A percentile compares a stretch with the other conserved stretches of the same genome.
phyloP scores from a whole-genome alignment of 2,329 filamentous ascomycete species.

The Monosporascus cannonballus region DNA sequence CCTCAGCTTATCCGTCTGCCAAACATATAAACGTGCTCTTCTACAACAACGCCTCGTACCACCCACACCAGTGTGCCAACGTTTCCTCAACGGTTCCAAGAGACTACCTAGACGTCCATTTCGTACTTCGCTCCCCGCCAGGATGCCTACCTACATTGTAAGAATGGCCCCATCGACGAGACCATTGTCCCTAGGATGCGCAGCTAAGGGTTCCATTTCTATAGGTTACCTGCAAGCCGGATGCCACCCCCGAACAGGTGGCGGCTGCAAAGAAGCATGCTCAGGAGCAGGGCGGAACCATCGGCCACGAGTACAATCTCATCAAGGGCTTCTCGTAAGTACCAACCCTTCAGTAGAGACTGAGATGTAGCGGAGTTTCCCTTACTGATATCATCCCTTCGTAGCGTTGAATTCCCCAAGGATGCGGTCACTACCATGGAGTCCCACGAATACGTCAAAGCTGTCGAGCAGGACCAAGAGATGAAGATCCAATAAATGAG shows the following conservation, averaged over 20 bases:
- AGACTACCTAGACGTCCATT: slow-evolving; percentile 3
- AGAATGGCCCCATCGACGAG: slow-evolving; percentile 14
- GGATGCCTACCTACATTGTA: slow-evolving; percentile 54
- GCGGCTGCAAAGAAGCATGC: slow-evolving; percentile 70
- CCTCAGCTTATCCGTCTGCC: slow-evolving; percentile 2
- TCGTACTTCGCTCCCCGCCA: slow-evolving; percentile 17
- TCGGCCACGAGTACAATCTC: slow-evolving; percentile 75
- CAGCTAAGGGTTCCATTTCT: slow-evolving; percentile 6
- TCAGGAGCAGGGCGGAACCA: slow-evolving; percentile 70
- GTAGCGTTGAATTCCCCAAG: slow-evolving; percentile 66
- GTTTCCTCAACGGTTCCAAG: neutral
- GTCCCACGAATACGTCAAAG: slow-evolving; percentile 25
- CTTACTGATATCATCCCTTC: neutral
- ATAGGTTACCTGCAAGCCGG: slow-evolving; percentile 75
- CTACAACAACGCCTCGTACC: slow-evolving; percentile 3
- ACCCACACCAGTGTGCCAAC: neutral
- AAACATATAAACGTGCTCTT: slow-evolving; percentile 3
- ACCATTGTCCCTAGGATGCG: slow-evolving; percentile 5
- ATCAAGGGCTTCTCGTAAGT: slow-evolving; percentile 93
- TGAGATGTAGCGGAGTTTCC: too few species aligned
- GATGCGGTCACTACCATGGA: slow-evolving; percentile 62
- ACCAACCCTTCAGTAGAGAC: neutral
- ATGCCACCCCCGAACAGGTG: slow-evolving; percentile 60
- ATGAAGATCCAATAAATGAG: slow-evolving; percentile 64
- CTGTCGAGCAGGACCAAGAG: slow-evolving; percentile 66